Evolutionary conservation across 768 basidiomycete species (phyloP), one percentile per base, ranked within the genome.

Genomic region (Panus rudis): DNA sequence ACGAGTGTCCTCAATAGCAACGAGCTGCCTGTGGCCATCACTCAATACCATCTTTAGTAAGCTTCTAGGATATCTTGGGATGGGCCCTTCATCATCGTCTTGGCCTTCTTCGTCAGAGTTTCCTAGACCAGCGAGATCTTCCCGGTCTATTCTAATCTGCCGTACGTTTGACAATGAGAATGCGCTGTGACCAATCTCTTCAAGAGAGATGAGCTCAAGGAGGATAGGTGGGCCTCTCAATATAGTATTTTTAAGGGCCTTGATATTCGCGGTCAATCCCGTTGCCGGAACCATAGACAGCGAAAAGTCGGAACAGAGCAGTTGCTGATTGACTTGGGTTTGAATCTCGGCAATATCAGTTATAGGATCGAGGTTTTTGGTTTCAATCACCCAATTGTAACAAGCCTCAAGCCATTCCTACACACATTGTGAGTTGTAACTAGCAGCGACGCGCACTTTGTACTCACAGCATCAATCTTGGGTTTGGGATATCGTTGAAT

Each of bases 131-230:
- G 67, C 69, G 7, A n/a, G n/a, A n/a, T 8, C 21, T 20, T 7
- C 16, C 33, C 16, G 33, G 8, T 35, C 6, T 7, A 8, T 6
- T 17, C 10, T 7, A 17, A 14, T 17, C 7, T 17, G 7, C 33
- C 16, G 33, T 20, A 76, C 73, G 52, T 85, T 85, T 47, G 83
- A 73, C 14, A 96, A 70, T 40, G 69, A 78, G 55, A 90, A 87
- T 0, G 92, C 93, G 51, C 91, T 91, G 33, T 75, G 66, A 0
- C 83, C 88, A 17, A 96, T 81, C 43, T 97, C 93, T 14, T 79
- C 87, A n/a, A 94, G 74, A 12, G 75, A 70, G 14, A 68, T 63
- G 21, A 96, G 73, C 54, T 96, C 84, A 8, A 92, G 82, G 27
- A 90, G 76, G 24, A 87, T 62, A 1, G 83, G 78, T 5, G 66